Conservation (phyloP, 345 rosid genomes). For the Syzygium jambos region DNA sequence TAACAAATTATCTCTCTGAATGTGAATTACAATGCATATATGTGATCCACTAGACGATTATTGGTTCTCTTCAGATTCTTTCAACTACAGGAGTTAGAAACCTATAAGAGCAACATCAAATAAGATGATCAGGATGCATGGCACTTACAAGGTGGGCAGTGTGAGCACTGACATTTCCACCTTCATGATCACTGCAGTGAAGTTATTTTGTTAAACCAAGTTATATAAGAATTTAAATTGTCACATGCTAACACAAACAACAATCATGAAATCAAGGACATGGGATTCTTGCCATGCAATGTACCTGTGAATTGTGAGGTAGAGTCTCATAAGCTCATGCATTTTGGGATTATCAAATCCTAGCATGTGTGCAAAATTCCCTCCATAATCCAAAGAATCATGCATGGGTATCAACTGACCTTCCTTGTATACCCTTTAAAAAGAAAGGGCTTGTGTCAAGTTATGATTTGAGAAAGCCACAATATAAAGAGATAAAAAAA, state of each 20-base stretch:
- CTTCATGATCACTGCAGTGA: constrained; percentile 89
- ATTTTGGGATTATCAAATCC: constrained; percentile 80
- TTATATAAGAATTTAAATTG: not conserved
- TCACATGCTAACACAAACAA: not conserved
- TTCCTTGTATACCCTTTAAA: constrained; percentile 73
- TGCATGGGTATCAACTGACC: constrained; percentile 65
- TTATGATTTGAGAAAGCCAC: not conserved
- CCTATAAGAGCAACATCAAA: not conserved
- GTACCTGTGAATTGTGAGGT: constrained; percentile 88
- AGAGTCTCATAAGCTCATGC: constrained; percentile 99
- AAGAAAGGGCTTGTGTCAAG: not conserved
- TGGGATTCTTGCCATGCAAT: not conserved
- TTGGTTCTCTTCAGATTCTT: not conserved
- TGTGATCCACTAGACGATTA: not conserved
- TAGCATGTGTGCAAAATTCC: constrained; percentile 80
- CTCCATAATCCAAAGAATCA: constrained; percentile 89
- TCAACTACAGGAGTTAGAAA: not conserved
- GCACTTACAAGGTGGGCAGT: constrained; percentile 88
- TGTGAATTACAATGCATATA: not conserved
- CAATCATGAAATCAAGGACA: not conserved
- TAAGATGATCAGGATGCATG: not conserved
- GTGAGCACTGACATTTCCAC: constrained; percentile 99
- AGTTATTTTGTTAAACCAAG: not conserved
- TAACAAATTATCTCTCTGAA: not conserved
- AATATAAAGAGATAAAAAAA: not conserved